Evolutionary conservation across 2,329 filamentous ascomycete genomes (phyloP).

Genomic region (Ustulina deusta): DNA sequence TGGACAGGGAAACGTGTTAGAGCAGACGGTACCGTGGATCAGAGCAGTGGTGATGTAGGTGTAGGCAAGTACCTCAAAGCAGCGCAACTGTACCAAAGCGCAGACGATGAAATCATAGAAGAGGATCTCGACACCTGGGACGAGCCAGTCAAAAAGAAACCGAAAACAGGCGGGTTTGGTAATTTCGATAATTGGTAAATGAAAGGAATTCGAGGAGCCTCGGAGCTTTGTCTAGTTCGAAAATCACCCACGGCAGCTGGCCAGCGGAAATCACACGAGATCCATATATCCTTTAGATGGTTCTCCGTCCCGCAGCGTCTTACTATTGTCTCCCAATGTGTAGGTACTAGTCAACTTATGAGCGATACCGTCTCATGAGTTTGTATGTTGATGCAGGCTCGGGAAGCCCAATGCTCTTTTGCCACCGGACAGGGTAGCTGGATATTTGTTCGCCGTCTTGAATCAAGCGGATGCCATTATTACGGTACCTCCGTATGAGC

Average conservation of each 20-base stretch:
- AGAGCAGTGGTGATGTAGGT: slow-evolving; percentile 56
- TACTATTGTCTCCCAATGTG: not conserved
- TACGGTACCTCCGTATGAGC: not conserved
- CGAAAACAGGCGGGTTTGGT: slow-evolving; percentile 83
- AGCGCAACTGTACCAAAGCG: slow-evolving; percentile 55
- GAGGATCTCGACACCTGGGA: slow-evolving; percentile 72
- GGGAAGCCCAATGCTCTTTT: not conserved
- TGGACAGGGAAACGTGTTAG: slow-evolving; percentile 96
- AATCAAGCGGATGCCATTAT: not conserved
- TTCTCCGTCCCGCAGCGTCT: not conserved
- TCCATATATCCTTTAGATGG: not conserved
- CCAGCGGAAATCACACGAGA: not conserved
- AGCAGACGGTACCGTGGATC: slow-evolving; percentile 69
- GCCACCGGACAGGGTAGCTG: not conserved
- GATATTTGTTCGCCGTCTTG: not conserved
- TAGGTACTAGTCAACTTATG: not conserved
- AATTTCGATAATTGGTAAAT: slow-evolving; percentile 92
- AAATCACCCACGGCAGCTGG: not conserved
- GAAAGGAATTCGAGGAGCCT: not conserved
- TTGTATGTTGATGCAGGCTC: not conserved
- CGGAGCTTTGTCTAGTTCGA: not conserved
- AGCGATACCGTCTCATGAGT: not conserved
- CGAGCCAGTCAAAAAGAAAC: slow-evolving; percentile 84
- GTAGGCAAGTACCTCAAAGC: slow-evolving; percentile 88
- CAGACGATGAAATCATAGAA: slow-evolving; percentile 71